Base-by-base conservation (phyloP, 345 rosid genomes). In the Draba incana region DNA sequence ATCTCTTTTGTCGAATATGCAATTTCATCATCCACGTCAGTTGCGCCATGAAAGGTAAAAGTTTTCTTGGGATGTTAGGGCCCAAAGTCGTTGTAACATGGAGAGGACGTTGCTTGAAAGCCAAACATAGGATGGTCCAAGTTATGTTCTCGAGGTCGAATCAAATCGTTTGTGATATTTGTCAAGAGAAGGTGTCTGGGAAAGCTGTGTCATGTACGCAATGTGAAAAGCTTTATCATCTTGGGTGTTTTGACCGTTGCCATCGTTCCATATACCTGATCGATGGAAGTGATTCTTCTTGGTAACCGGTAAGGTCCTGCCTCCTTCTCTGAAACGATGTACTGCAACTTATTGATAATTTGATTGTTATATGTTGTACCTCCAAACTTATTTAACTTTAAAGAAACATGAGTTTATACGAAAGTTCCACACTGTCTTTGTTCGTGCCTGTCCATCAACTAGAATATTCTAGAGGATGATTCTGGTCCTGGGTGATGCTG, bases 401-500 rank as follows among this genome's bases (percentile, higher is more conserved):
- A 20, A 20, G 20, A 20, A 20, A 20, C 20, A 20, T 20, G 20
- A 20, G 20, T 20, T 20, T 20, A 20, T 20, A 20, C 20, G 20
- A 20, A 20, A 20, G 20, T 20, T 20, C 20, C 20, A 20, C 20
- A 20, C 20, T 20, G 20, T 20, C 20, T 20, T 20, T 20, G 20
- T 20, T 20, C 20, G 20, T 20, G 20, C 20, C 20, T 20, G 20
- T 20, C 20, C 20, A 20, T 20, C 20, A 20, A 20, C 20, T 20
- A 20, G 20, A 20, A 20, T 20, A 20, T 20, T 20, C 20, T 20
- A 20, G 20, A 20, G 20, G 20, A 1, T 20, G 20, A 20, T 20
- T 28, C 76, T 51, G 11, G 44, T 49, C 24, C 62, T 14, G 20
- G 20, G 71, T 43, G 27, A 77, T 64, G 63, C 57, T 64, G 41